These are phyloP conservation scores for Pistacia atlantica DNA, from an alignment of 345 rosid genomes.

Conservation along the genomic window DNA sequence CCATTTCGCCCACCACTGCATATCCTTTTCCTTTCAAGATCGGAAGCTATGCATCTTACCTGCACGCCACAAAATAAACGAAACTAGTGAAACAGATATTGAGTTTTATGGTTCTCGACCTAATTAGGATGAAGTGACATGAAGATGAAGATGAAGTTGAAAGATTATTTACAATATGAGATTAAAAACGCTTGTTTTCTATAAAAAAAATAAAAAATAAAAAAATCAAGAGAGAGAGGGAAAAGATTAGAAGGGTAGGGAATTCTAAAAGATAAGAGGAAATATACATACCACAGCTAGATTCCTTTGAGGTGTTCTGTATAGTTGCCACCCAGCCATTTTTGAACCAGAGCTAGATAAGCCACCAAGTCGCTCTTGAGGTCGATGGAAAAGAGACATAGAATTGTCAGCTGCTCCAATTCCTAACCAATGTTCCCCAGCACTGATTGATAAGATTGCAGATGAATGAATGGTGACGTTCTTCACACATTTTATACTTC, in stretches of 20 bases:
- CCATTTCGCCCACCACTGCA: constrained; percentile 99
- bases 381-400: constrained; percentile 95
- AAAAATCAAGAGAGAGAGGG: neutral
- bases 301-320: constrained; percentile 87
- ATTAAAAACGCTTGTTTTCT: neutral
- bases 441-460: constrained; percentile 81
- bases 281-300: constrained; percentile 77
- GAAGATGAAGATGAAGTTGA: neutral
- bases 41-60: constrained; percentile 96
- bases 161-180: neutral
- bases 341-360: constrained; percentile 64
- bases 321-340: constrained; percentile 96
- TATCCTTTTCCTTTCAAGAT: constrained; percentile 97
- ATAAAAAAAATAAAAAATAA: neutral
- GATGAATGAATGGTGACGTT: constrained; percentile 83
- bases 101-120: neutral
- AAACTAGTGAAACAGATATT: constrained; percentile 5
- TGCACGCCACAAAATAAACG: constrained; percentile 24
- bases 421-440: constrained; percentile 96
- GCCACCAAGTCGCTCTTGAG: constrained; percentile 77
- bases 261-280: constrained; percentile 1
- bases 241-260: neutral
- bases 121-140: neutral
- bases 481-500: constrained; percentile 83
- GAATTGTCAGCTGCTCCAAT: constrained; percentile 99